Evolutionary conservation across 108 stramenopile genomes (phyloP).

Genomic region (Cyclotella atomus): DNA sequence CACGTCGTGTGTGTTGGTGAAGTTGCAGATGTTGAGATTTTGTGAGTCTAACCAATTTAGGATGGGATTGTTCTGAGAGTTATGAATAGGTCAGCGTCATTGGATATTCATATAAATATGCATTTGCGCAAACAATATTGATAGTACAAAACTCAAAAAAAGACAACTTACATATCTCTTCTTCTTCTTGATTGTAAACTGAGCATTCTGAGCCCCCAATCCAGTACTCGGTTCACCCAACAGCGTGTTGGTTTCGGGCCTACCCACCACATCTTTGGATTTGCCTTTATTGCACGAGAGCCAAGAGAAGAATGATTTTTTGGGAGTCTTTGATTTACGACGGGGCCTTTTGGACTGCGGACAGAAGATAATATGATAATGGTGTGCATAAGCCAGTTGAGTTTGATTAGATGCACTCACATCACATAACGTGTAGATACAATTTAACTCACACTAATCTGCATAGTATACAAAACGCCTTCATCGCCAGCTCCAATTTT

Average conservation of each 20-base stretch:
- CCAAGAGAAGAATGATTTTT: neutral
- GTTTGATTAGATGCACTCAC: neutral
- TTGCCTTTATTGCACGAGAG: neutral
- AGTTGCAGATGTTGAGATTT: neutral
- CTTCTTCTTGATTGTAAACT: constrained; percentile 23
- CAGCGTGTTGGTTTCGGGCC: neutral
- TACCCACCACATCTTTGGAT: neutral
- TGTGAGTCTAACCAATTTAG: constrained; percentile 35
- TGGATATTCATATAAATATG: neutral
- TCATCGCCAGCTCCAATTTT: constrained; percentile 12
- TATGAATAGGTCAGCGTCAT: neutral
- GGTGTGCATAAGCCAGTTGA: neutral
- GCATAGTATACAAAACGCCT: constrained; percentile 37
- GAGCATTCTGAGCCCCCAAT: neutral
- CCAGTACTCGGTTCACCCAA: neutral
- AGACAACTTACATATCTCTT: constrained; percentile 17
- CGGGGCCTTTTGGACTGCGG: neutral
- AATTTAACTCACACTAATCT: constrained; percentile 34
- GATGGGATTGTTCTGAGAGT: constrained; percentile 8
- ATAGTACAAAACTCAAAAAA: neutral
- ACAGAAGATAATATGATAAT: too few species aligned
- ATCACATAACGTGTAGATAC: neutral
- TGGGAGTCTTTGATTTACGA: neutral
- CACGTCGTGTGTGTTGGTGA: neutral
- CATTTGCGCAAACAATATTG: neutral